Base-by-base conservation (phyloP, 495 filamentous ascomycete genomes). In the Penicillium odoratum region DNA sequence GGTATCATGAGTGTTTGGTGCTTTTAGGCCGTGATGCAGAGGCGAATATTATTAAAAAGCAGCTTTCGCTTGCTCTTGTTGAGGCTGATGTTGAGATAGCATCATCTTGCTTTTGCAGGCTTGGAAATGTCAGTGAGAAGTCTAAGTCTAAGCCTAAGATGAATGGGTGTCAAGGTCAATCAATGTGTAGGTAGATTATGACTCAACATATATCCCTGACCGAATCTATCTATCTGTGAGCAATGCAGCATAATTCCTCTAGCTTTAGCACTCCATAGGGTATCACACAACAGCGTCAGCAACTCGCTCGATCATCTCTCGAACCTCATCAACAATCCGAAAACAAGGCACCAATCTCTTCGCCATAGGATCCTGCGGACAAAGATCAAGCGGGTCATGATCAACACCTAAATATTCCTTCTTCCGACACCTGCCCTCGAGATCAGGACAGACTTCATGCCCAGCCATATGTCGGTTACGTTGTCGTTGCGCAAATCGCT, bases 21-120 rank as follows among this genome's bases (percentile, higher is more conserved):
- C 80, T 69, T 50, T 56, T 87, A 40, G 80, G 80, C 0, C 62
- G 80, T 3, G 54, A 53, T 4, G 70, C 62, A 0, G 85, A 87
- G 60, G 84, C 84, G 0, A 62, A 65, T 11, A 70, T 78, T 16
- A 59, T 87, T 5, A 67, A 76, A 48, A 72, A 72, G 7, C 75
- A 81, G 58, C 62, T 88, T 33, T 73, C 73, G 50, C 30, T 79
- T 26, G 82, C 81, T 2, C 16, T 82, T n/a, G 80, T 76, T 0
- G 72, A 73, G 8, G 83, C 87, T 0, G 87, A 90, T 75, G 74
- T 88, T 11, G 75, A 76, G 0, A 78, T 90, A 25, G 70, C 66
- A 48, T 71, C 81, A 5, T 86, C 84, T 0, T 90, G 87, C 58
- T 88, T 84, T 53, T 90, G 87, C 65, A 77, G 84, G 26, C 59